Percentiles rank a stretch among this genome's conserved stretches.
Evolutionary conservation across 2,329 filamentous ascomycete genomes (phyloP).

Genomic region (Ambrosiella xylebori): DNA sequence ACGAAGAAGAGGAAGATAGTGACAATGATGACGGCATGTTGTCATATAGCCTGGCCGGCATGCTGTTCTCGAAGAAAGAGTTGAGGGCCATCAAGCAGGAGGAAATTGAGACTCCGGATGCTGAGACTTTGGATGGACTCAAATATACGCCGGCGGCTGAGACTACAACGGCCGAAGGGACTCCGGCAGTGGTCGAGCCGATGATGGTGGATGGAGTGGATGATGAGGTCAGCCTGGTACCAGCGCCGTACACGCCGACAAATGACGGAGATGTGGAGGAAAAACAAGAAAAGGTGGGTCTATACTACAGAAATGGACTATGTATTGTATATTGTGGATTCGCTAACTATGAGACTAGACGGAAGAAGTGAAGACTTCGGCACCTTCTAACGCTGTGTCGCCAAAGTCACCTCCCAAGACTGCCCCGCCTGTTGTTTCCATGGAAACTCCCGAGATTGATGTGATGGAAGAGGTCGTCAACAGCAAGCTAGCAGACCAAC

Average conservation of each 20-base stretch:
- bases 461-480: too few species aligned
- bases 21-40: constrained; percentile 26
- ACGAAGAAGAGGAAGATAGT: constrained; percentile 20
- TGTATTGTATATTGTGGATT: neutral
- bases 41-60: constrained; percentile 32
- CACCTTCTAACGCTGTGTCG: too few species aligned
- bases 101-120: constrained; percentile 15
- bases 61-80: constrained; percentile 43
- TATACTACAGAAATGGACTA: neutral
- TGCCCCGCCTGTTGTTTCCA: too few species aligned
- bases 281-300: neutral
- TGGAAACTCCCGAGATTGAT: too few species aligned
- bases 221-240: constrained; percentile 13
- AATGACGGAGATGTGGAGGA: neutral
- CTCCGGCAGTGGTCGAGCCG: neutral
- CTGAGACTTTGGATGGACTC: too few species aligned
- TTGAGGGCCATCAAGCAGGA: constrained; percentile 33
- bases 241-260: neutral
- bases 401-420: too few species aligned
- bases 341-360: too few species aligned
- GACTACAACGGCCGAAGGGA: neutral
- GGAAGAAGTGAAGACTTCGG: too few species aligned
- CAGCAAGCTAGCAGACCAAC: too few species aligned
- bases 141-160: neutral
- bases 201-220: constrained; percentile 15